Percentiles rank a stretch among this genome's conserved stretches.
Evolutionary conservation across 441 rosid genomes (phyloP).

Genomic region (Croton setiger): DNA sequence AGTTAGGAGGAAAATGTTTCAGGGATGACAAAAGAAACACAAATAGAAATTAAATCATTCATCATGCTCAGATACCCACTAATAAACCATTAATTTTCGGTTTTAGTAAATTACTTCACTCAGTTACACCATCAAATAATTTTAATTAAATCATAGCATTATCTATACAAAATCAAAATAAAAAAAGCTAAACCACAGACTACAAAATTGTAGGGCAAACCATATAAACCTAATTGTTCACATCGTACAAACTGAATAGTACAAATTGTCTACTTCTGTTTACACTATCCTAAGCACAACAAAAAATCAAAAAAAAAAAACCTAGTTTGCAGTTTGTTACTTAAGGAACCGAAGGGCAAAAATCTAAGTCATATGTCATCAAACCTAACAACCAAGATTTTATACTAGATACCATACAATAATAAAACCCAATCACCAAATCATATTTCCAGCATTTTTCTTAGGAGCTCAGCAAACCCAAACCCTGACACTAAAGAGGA

Average conservation of each 20-base stretch:
- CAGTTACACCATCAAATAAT: neutral
- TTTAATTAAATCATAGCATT: neutral
- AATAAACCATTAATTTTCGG: neutral
- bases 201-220: neutral
- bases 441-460: slow-evolving; percentile 7
- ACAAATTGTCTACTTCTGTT: neutral
- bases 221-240: neutral
- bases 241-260: neutral
- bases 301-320: neutral
- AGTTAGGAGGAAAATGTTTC: too few relatives aligned
- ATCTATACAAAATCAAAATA: neutral
- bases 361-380: neutral
- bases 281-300: neutral
- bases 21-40: neutral
- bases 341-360: neutral
- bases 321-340: neutral
- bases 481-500: neutral
- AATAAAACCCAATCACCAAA: neutral
- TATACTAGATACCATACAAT: neutral
- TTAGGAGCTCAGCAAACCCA: slow-evolving; percentile 17
- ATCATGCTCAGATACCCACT: neutral
- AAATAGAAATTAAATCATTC: neutral
- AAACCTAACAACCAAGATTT: neutral
- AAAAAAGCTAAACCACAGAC: neutral
- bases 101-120: neutral